Base-by-base conservation (phyloP, 176 grass and related monocot species). In the Oryza rufipogon region DNA sequence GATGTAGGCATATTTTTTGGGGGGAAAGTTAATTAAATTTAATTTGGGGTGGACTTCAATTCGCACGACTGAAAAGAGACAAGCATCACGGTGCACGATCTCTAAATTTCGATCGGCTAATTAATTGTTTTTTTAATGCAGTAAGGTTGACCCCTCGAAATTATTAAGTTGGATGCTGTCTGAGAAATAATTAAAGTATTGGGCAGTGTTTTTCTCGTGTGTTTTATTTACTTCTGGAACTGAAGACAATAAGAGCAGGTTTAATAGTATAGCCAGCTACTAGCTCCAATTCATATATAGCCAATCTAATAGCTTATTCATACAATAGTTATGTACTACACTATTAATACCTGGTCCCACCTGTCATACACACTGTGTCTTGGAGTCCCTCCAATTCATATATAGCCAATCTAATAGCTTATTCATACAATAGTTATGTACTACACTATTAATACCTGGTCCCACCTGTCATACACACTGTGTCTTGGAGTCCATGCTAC, bases 181-280 rank as follows among this genome's bases (percentile, higher is more conserved):
- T 20, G 54, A 6, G 6, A 20, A 60, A 52, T 17, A 60, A 60
- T 60, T 60, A n/a, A 60, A 60, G 19, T 60, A 60, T 60, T 60
- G 54, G 14, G 4, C 44, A 34, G 28, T 42, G 71, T 56, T 81
- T 86, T 81, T 64, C 23, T 2, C 78, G 71, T 81, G 72, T 86
- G 88, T 45, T 58, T 58, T 54, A 79, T 41, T 41, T 41, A 41
- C 32, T 81, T 23, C 9, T 41, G 6, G 5, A 39, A 20, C 11
- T 32, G 44, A 64, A 56, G 52, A 54, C 1, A n/a, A 9, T 0
- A 20, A 26, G 26, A 26, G 26, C 26, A 26, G 1, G 26, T 26
- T 26, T 26, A 26, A 26, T 26, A 26, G 26, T 26, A 26, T 26
- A 26, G 26, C 26, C 26, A 26, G 26, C 26, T 26, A 26, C 26